phyloP scores from a whole-genome alignment of 352 stramenopile genomes.

The Globisporangium canariense region DNA sequence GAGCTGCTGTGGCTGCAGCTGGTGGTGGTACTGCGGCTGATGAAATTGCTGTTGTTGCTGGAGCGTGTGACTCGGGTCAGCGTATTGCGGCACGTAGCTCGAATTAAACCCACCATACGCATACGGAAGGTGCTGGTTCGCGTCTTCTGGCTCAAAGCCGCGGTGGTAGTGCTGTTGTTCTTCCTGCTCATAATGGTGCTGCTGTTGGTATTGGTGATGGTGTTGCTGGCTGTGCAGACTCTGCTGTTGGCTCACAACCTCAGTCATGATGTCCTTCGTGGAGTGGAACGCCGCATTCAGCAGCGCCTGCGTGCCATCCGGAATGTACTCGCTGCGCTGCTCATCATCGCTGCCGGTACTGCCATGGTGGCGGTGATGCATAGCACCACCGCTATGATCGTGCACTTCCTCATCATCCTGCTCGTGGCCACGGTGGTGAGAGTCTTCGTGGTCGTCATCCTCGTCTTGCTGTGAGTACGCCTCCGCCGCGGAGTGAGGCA shows the following conservation, averaged over 20 bases:
- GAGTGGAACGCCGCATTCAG: conserved; percentile 70
- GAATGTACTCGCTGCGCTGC: conserved; percentile 29
- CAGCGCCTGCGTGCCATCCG: conserved; percentile 62
- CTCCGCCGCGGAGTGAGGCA: neutral
- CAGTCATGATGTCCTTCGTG: conserved; percentile 73
- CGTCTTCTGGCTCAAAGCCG: conserved; percentile 68
- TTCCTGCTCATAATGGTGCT: conserved; percentile 23
- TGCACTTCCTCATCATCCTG: conserved; percentile 16
- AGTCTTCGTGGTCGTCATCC: conserved; percentile 11
- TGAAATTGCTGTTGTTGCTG: conserved; percentile 18
- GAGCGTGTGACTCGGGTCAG: conserved; percentile 18
- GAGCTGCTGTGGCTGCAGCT: conserved; percentile 3
- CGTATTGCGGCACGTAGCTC: conserved; percentile 24
- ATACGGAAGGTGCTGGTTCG: conserved; percentile 26
- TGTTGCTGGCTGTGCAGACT: conserved; percentile 16
- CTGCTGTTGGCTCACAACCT: conserved; percentile 49
- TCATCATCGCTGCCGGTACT: conserved; percentile 21
- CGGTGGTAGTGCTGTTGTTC: conserved; percentile 36
- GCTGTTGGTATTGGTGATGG: conserved; percentile 31
- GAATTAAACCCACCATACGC: conserved; percentile 26
- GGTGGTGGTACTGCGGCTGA: conserved; percentile 11
- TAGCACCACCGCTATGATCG: conserved; percentile 17
- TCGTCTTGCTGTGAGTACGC: conserved; percentile 6
- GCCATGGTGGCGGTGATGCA: conserved; percentile 15
- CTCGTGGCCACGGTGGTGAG: neutral